Percentiles rank a stretch among this genome's conserved stretches.
phyloP scores from a whole-genome alignment of 345 rosid species.

The Citrus sinensis region DNA sequence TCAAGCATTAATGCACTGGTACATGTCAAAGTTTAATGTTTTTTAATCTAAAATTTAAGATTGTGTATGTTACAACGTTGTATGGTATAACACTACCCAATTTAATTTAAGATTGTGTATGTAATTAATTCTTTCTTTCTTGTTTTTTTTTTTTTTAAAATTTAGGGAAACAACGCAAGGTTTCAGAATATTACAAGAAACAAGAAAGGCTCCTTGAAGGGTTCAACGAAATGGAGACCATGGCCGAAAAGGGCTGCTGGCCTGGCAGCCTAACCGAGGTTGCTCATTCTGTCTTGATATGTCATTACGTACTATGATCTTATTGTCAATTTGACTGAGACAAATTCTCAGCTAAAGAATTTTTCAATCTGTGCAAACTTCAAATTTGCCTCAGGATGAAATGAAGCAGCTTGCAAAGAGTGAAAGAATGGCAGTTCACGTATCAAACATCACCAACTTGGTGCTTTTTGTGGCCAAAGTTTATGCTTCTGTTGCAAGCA shows the following conservation, averaged over 20 bases:
- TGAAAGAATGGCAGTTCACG: constrained; percentile 59
- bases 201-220: constrained; percentile 77
- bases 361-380: neutral
- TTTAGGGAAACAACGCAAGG: constrained; percentile 60
- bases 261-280: constrained; percentile 67
- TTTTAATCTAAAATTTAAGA: neutral
- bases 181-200: constrained; percentile 74
- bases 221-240: constrained; percentile 71
- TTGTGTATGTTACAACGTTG: too few species aligned
- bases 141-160: neutral
- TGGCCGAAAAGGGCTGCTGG: constrained; percentile 46
- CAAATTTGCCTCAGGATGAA: constrained; percentile 47
- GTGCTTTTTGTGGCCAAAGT: constrained; percentile 72
- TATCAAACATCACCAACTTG: constrained; percentile 59
- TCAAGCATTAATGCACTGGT: neutral
- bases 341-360: neutral
- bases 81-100: too few species aligned
- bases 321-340: neutral
- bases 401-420: constrained; percentile 60
- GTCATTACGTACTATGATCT: neutral
- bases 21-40: neutral
- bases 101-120: too few species aligned
- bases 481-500: constrained; percentile 69
- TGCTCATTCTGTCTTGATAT: neutral
- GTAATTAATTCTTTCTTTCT: neutral